Base-by-base conservation (phyloP, 139 green algal genomes). In the Mychonastes homosphaera region DNA sequence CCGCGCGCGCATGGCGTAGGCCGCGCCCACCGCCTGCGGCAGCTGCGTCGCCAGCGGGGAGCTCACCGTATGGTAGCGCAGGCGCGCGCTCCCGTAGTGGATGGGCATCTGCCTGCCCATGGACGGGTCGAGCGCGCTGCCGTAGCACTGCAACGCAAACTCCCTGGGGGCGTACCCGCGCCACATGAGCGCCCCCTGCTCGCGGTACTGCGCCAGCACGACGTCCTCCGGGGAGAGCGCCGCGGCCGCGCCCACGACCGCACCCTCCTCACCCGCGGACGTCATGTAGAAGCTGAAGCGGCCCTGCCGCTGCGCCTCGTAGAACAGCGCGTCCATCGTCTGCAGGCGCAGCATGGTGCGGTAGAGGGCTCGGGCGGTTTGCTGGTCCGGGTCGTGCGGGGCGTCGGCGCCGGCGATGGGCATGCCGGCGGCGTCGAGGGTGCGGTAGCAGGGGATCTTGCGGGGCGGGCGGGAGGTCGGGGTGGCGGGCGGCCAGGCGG, bases 241-340 rank as follows among this genome's bases (percentile, higher is more conserved):
- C 10, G 90, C 89, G 2, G 90, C 89, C 24, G 62, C 84, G 8
- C 72, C 88, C 0, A 95, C 71, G 19, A 78, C 74, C 12, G 84
- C 85, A 1, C 86, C 90, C 58, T 97, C 90, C 65, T 97, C 89
- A 0, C 90, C 61, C 5, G 68, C 74, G n/a, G 72, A 82, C 3
- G 87, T 95, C 74, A 97, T 85, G 77, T 95, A 96, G 71, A 97
- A 97, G 3, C 78, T 91, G 54, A 96, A 90, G 33, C 90, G 79
- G 15, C 87, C 87, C 82, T 96, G 90, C 6, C 90, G 61, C 73
- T 97, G 90, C n/a, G 90, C 82, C 47, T 95, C 88, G 44, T 94
- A 96, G 55, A 94, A 95, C 0, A 96, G 60, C 0, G 65, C 76
- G 73, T 97, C 89, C 71, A 94, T 84, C 7, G 70, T 80, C 48